Evolutionary conservation across 2,329 filamentous ascomycete genomes (phyloP).

Genomic region (Penicillium italicum): DNA sequence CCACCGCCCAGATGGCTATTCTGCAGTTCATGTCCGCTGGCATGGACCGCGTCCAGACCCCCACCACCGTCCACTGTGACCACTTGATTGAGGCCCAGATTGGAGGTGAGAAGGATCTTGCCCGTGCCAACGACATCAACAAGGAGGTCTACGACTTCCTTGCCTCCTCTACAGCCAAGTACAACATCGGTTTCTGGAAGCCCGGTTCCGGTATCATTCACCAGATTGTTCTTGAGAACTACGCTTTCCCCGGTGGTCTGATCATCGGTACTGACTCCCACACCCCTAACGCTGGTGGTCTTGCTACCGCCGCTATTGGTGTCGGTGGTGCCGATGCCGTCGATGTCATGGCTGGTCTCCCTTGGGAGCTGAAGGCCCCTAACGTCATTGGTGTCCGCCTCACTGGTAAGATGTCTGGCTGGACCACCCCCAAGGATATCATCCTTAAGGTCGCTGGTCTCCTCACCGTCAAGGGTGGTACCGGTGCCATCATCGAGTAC

Average conservation of each 20-base stretch:
- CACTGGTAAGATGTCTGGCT: conserved; percentile 82
- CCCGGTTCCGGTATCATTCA: conserved; percentile 99
- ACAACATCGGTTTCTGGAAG: conserved; percentile 99
- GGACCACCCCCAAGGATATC: conserved; percentile 93
- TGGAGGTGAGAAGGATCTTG: conserved; percentile 90
- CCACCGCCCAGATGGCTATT: conserved; percentile 99
- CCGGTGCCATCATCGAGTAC: conserved; percentile 68
- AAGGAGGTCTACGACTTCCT: conserved; percentile 99
- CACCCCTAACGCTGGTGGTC: conserved; percentile 94
- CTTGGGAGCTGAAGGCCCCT: conserved; percentile 97
- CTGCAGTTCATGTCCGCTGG: conserved; percentile 99
- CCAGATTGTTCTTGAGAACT: conserved; percentile 98
- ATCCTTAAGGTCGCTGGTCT: conserved; percentile 97
- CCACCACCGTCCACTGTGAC: conserved; percentile 95
- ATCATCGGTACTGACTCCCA: conserved; percentile 98
- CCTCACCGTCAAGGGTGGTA: conserved; percentile 96
- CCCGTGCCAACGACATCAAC: conserved; percentile 87
- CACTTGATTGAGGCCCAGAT: conserved; percentile 98
- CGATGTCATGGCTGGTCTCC: conserved; percentile 95
- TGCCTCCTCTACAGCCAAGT: conserved; percentile 89
- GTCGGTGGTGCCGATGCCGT: conserved; percentile 98
- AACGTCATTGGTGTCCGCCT: conserved; percentile 96
- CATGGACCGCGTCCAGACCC: conserved; percentile 92
- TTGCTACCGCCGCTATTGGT: conserved; percentile 92
- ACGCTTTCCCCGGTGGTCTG: conserved; percentile 96